These are phyloP conservation scores for Nannizziopsis barbatae DNA, from an alignment of 2,329 filamentous ascomycete species.

Conservation along the genomic window DNA sequence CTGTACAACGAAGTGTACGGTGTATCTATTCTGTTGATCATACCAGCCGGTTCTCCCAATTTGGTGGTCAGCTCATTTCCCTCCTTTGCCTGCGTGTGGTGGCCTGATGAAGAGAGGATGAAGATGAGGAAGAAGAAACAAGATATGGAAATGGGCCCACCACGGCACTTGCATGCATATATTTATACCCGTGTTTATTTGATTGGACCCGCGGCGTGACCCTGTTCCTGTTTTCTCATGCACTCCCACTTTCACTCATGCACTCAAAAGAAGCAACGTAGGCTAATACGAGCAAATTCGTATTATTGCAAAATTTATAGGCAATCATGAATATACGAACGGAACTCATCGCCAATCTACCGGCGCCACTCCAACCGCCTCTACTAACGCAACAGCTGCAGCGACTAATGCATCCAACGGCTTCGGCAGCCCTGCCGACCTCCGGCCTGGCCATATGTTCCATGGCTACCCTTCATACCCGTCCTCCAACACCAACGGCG, in stretches of 20 bases:
- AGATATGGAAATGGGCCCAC: too few species aligned
- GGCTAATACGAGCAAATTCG: slow-evolving; percentile 29
- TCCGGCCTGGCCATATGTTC: slow-evolving; percentile 66
- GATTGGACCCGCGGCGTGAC: background rate
- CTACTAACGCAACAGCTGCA: too few species aligned
- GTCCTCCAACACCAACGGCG: slow-evolving; percentile 27
- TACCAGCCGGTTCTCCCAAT: slow-evolving; percentile 13
- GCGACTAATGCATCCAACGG: slow-evolving; percentile 23
- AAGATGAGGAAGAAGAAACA: too few species aligned
- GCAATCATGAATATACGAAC: slow-evolving; percentile 28
- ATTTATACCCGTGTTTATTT: slow-evolving; percentile 5
- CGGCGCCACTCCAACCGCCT: slow-evolving; percentile 32
- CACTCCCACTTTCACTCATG: background rate
- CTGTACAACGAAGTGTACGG: slow-evolving; percentile 11
- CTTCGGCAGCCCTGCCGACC: slow-evolving; percentile 46
- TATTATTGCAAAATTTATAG: slow-evolving; percentile 23
- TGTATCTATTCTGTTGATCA: slow-evolving; percentile 12
- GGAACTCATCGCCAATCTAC: slow-evolving; percentile 52
- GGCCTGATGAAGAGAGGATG: too few species aligned
- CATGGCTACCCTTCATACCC: slow-evolving; percentile 56
- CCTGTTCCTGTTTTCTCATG: background rate
- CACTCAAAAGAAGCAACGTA: slow-evolving; percentile 26
- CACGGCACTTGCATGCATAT: too few species aligned
- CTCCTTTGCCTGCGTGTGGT: background rate
- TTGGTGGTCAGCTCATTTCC: background rate